Evolutionary conservation across 768 basidiomycete species (phyloP).

Genomic region (Mycena polygramma): DNA sequence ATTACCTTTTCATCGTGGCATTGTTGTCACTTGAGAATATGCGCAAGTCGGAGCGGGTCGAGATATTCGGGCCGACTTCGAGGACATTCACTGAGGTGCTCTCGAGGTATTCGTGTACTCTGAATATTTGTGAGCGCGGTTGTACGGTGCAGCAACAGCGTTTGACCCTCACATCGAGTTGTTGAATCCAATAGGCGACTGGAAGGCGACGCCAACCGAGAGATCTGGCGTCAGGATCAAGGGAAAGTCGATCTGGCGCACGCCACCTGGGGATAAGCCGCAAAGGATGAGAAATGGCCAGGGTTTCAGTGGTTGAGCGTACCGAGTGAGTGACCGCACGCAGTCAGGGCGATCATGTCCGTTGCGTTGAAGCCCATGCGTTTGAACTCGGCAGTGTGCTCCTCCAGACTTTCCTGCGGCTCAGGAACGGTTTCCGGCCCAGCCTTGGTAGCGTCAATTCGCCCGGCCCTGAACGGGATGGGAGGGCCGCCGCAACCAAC

Average conservation of each 20-base stretch:
- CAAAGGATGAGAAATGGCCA: constrained; percentile 16
- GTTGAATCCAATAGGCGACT: constrained; percentile 17
- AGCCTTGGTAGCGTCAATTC: constrained; percentile 27
- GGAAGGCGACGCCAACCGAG: constrained; percentile 17
- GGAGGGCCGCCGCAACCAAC: constrained; percentile 25
- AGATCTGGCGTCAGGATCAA: constrained; percentile 4
- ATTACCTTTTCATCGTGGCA: constrained; percentile 11
- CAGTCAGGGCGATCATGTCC: constrained; percentile 21
- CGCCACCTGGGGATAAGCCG: constrained; percentile 18
- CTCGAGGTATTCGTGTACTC: constrained; percentile 18
- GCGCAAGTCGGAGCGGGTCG: constrained; percentile 21
- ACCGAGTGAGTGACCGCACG: not conserved
- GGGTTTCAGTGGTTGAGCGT: not conserved
- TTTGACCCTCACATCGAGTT: constrained; percentile 24
- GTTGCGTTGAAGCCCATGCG: constrained; percentile 26
- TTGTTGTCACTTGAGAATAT: constrained; percentile 27
- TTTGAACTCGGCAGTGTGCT: constrained; percentile 13
- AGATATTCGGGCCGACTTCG: not conserved
- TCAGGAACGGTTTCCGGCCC: constrained; percentile 17
- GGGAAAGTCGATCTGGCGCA: constrained; percentile 22
- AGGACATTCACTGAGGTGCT: constrained; percentile 21
- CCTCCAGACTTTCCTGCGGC: constrained; percentile 17
- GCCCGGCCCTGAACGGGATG: constrained; percentile 27
- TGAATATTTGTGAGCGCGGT: not conserved
- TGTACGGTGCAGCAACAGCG: constrained; percentile 7